Base-by-base conservation (phyloP, 768 basidiomycete genomes). In the Albatrellus ellisii region DNA sequence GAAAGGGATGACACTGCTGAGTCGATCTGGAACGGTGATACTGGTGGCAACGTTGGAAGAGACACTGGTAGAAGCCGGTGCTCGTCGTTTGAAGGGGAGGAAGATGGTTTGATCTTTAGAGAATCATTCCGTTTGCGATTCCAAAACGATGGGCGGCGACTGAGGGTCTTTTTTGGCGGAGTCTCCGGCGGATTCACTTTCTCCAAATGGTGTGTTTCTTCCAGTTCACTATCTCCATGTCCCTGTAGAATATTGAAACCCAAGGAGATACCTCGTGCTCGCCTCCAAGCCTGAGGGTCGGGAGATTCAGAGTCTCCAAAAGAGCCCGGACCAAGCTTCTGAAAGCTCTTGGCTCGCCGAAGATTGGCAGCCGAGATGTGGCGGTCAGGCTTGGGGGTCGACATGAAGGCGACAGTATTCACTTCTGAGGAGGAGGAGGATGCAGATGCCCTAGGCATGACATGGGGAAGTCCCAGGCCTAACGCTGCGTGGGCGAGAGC, bases 401-500 rank as follows among this genome's bases (percentile, higher is more conserved):
- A 46, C 24, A 59, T 52, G 36, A 75, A 70, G n/a, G 66, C 59
- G 34, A 73, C 58, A 3, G 67, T 63, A 51, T 73, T 75, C 33
- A 68, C 51, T 44, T 75, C 73, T 20, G 65, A 58, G 18, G 62
- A 55, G 25, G 68, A 62, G 20, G 70, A 62, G 25, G 69, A 60
- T 2, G 58, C 43, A 20, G 59, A 52, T 7, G 64, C 52, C 39
- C 61, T 52, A 15, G 74, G 69, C 42, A 73, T 60, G 38, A 69
- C 62, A 50, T 70, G 73, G 31, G 77, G 67, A 25, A 78, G 61
- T 36, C 78, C 75, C 21, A 81, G 53, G 15, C 75, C 77, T 22
- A 78, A 54, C 2, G 71, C 62, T 24, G 79, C 70, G 31, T 74
- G 77, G 15, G 75, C 75, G 26, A 78, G 54, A 2, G 70, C 68